Percentiles rank a stretch among this genome's conserved stretches.
Evolutionary conservation across 202 grass and related monocot species (phyloP).

Genomic region (Setaria viridis): DNA sequence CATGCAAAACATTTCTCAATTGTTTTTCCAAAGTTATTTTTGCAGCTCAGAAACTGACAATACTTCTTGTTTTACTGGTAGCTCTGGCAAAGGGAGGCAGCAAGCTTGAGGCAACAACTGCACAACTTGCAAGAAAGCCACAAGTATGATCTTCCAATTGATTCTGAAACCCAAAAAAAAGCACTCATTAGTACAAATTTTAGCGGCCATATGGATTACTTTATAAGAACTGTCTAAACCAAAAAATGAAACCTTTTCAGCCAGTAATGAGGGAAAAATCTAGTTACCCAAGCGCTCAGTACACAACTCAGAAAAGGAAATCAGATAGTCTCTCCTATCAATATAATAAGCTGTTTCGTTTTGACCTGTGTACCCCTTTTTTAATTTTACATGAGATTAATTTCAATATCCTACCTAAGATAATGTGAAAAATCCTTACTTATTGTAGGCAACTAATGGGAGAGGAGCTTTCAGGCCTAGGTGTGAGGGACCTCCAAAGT

Average conservation of each 20-base stretch:
- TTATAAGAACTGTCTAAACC: conserved; percentile 6
- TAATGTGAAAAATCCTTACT: conserved; percentile 22
- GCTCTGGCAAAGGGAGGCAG: conserved; percentile 95
- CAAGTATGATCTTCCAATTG: conserved; percentile 65
- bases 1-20: not conserved
- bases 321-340: not conserved
- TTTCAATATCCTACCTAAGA: not conserved
- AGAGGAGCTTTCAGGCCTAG: conserved; percentile 72
- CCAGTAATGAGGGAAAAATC: not conserved
- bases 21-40: conserved; percentile 3
- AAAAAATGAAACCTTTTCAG: not conserved
- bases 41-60: conserved; percentile 38
- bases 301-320: not conserved
- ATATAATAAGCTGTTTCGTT: conserved; percentile 1
- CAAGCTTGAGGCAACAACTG: conserved; percentile 99
- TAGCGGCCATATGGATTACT: not conserved
- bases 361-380: not conserved
- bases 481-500: conserved; percentile 67
- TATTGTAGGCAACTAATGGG: conserved; percentile 72
- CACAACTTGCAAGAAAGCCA: conserved; percentile 97
- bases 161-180: conserved; percentile 55
- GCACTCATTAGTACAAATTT: conserved; percentile 15
- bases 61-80: conserved; percentile 51
- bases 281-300: not conserved
- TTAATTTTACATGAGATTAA: not conserved